Percentiles rank a stretch among this genome's conserved stretches.
These are phyloP conservation scores for Cercospora zeae-maydis DNA, from an alignment of 2,329 filamentous ascomycete genomes.

Conservation along the genomic window DNA sequence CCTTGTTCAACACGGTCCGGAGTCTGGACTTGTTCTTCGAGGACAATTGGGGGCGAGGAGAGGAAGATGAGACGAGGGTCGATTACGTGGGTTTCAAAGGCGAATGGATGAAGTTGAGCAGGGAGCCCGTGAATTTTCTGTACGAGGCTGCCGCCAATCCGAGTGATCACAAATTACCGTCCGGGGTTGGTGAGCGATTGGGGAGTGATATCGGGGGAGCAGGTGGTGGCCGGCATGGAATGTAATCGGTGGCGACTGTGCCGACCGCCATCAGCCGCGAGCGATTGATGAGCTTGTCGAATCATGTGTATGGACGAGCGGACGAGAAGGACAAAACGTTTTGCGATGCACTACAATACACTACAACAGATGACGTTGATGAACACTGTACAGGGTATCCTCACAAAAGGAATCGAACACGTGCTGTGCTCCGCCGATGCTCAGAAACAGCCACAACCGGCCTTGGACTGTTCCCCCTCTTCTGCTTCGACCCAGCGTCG, in stretches of 20 bases:
- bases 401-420: neutral
- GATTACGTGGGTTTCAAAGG: slow-evolving; percentile 90
- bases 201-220: slow-evolving; percentile 35
- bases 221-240: slow-evolving; percentile 25
- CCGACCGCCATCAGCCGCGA: too few relatives aligned
- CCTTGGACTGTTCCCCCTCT: neutral
- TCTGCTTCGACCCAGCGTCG: neutral
- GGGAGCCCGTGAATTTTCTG: slow-evolving; percentile 77
- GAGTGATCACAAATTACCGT: slow-evolving; percentile 65
- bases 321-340: neutral
- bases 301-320: neutral
- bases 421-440: neutral
- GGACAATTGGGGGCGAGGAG: slow-evolving; percentile 76
- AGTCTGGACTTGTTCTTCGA: slow-evolving; percentile 81
- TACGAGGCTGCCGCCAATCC: slow-evolving; percentile 96
- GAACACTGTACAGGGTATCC: slow-evolving; percentile 12
- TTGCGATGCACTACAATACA: neutral
- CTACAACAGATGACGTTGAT: neutral
- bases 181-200: slow-evolving; percentile 36
- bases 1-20: slow-evolving; percentile 81
- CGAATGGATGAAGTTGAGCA: slow-evolving; percentile 82
- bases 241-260: slow-evolving; percentile 7
- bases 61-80: slow-evolving; percentile 74
- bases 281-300: neutral
- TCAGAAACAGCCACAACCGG: neutral